A percentile compares a stretch with the other conserved stretches of the same genome.
phyloP scores from a whole-genome alignment of 352 stramenopile species.

The Phytophthora chlamydospora region DNA sequence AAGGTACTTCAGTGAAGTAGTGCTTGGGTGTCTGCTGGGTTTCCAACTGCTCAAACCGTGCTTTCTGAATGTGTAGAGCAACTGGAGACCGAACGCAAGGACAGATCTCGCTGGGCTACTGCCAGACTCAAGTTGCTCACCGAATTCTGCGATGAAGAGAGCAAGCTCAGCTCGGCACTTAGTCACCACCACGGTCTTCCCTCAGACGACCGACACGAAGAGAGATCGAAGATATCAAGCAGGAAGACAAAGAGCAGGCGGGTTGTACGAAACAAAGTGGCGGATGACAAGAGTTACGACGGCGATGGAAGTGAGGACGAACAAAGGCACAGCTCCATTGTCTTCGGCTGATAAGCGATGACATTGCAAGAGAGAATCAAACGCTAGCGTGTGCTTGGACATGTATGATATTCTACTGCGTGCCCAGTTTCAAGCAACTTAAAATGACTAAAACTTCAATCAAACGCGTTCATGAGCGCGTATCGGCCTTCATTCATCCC shows the following conservation, averaged over 20 bases:
- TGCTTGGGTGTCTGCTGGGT: not conserved
- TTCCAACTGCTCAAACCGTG: not conserved
- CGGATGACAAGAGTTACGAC: conserved; percentile 12
- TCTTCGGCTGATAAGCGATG: conserved; percentile 41
- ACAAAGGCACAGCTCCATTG: conserved; percentile 32
- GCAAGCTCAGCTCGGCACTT: conserved; percentile 57
- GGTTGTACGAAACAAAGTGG: not conserved
- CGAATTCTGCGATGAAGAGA: conserved; percentile 85
- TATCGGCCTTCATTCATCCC: conserved; percentile 24
- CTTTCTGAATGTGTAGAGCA: conserved; percentile 45
- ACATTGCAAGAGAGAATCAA: conserved; percentile 7
- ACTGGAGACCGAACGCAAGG: conserved; percentile 64
- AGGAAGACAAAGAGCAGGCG: conserved; percentile 6
- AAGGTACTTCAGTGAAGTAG: conserved; percentile 37
- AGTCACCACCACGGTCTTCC: conserved; percentile 14
- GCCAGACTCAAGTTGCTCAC: conserved; percentile 72
- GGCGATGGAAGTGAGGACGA: conserved; percentile 23
- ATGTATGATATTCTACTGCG: conserved; percentile 20
- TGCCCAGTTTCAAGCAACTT: conserved; percentile 18
- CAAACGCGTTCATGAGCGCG: not conserved
- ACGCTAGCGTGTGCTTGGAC: conserved; percentile 15
- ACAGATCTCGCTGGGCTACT: conserved; percentile 71
- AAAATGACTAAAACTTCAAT: conserved; percentile 21
- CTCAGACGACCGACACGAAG: conserved; percentile 9
- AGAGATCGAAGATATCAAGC: conserved; percentile 3